These are phyloP conservation scores for Emmonsiellopsis sp. DNA, from an alignment of 2,329 filamentous ascomycete genomes.

Conservation along the genomic window DNA sequence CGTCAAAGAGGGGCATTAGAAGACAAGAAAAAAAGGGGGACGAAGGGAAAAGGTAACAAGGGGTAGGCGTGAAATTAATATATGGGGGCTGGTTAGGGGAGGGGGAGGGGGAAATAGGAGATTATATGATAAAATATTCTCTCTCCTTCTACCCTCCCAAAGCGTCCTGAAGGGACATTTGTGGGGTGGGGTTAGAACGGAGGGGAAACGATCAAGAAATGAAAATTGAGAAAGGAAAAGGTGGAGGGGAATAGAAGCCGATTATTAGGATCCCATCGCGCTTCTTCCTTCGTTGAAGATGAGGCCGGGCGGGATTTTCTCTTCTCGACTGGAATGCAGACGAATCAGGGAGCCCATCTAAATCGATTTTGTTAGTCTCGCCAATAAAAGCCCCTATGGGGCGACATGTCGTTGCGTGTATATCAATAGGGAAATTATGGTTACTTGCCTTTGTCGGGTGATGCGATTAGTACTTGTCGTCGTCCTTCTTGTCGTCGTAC, in stretches of 20 bases:
- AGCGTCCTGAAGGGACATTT: conserved; percentile 1
- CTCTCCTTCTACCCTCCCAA: neutral
- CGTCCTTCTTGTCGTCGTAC: neutral
- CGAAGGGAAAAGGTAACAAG: neutral
- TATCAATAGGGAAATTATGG: neutral
- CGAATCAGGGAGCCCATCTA: too few relatives aligned
- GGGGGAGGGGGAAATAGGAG: neutral
- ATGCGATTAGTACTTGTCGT: neutral
- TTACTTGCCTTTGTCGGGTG: neutral
- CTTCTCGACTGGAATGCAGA: neutral
- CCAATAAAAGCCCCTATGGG: too few relatives aligned
- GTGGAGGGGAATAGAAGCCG: neutral
- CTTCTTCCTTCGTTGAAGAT: neutral
- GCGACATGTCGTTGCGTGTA: too few relatives aligned
- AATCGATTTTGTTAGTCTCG: too few relatives aligned
- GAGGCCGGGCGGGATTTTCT: neutral
- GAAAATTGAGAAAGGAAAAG: conserved; percentile 2
- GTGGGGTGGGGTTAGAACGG: conserved; percentile 11
- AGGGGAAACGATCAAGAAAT: conserved; percentile 1
- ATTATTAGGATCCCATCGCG: neutral
- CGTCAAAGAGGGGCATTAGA: neutral
- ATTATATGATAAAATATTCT: neutral
- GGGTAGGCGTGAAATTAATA: neutral
- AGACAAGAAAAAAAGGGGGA: neutral
- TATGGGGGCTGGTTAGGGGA: neutral